Evolutionary conservation across 352 stramenopile genomes (phyloP).

Genomic region (Pythium dissimile): DNA sequence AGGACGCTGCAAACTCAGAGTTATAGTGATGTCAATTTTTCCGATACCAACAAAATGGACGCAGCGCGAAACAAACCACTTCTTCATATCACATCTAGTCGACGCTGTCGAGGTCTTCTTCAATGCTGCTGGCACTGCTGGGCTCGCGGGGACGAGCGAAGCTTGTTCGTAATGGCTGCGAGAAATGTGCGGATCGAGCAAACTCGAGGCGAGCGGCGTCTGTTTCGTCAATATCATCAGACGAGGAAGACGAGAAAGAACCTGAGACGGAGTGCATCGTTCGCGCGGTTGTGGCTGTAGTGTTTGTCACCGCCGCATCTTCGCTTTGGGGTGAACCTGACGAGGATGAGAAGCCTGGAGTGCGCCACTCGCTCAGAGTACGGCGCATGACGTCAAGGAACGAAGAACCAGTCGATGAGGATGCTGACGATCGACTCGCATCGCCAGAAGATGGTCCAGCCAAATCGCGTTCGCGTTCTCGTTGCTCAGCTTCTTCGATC

Average conservation of each 20-base stretch:
- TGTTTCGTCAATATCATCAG: not conserved
- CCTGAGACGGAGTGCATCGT: slow-evolving; percentile 1
- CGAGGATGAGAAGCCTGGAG: slow-evolving; percentile 35
- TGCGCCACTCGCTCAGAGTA: slow-evolving; percentile 31
- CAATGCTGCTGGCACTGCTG: slow-evolving; percentile 32
- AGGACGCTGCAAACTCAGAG: not conserved
- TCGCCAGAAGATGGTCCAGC: not conserved
- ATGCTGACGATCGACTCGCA: slow-evolving; percentile 8
- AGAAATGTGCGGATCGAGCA: slow-evolving; percentile 1
- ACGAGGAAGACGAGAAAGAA: slow-evolving; percentile 30
- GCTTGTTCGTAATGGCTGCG: not conserved
- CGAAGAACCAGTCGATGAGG: slow-evolving; percentile 26
- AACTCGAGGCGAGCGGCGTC: not conserved
- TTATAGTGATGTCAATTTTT: not conserved
- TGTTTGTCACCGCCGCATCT: not conserved
- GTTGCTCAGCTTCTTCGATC: slow-evolving; percentile 45
- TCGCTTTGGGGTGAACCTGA: slow-evolving; percentile 20
- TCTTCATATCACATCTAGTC: slow-evolving; percentile 34
- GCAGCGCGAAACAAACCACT: not conserved
- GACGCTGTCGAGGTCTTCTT: slow-evolving; percentile 66
- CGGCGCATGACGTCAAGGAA: slow-evolving; percentile 49
- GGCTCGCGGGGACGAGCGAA: slow-evolving; percentile 16
- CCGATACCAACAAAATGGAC: not conserved
- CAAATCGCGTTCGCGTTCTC: slow-evolving; percentile 17
- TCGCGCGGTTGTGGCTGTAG: not conserved